phyloP scores from a whole-genome alignment of 345 rosid species.

The Nephelium lappaceum region DNA sequence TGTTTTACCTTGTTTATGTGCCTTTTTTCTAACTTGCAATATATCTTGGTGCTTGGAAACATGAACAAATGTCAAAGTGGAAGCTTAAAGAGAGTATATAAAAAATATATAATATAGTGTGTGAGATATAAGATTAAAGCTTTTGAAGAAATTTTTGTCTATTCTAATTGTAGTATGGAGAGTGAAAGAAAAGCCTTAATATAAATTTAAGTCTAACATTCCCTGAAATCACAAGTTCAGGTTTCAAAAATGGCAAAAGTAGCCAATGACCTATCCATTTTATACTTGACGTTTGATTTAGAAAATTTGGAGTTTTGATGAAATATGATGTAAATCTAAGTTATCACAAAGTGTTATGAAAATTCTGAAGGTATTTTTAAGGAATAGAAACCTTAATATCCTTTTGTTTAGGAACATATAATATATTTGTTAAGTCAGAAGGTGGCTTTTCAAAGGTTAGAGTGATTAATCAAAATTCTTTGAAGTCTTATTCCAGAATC shows the following conservation, averaged over 20 bases:
- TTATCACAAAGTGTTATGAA: neutral
- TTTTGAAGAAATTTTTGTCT: neutral
- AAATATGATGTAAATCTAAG: neutral
- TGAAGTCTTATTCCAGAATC: slow-evolving; percentile 6
- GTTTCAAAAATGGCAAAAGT: neutral
- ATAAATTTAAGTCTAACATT: too few species aligned
- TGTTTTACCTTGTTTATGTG: neutral
- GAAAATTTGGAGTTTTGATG: neutral
- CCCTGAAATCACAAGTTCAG: neutral
- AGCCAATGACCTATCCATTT: neutral
- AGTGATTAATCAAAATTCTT: neutral
- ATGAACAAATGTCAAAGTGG: neutral
- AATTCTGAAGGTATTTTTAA: neutral
- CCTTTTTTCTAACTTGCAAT: neutral
- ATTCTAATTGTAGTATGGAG: neutral
- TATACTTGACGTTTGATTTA: too few species aligned
- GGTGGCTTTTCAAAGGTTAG: neutral
- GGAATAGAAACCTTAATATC: neutral
- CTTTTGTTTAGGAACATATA: neutral
- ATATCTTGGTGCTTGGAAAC: neutral
- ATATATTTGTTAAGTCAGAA: neutral
- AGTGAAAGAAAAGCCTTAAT: neutral
- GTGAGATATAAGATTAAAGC: neutral
- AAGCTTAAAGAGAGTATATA: neutral
- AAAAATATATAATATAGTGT: neutral